Percentiles rank a stretch among this genome's conserved stretches.
Conservation (phyloP, 2,329 filamentous ascomycete species). For the Claviceps arundinis region DNA sequence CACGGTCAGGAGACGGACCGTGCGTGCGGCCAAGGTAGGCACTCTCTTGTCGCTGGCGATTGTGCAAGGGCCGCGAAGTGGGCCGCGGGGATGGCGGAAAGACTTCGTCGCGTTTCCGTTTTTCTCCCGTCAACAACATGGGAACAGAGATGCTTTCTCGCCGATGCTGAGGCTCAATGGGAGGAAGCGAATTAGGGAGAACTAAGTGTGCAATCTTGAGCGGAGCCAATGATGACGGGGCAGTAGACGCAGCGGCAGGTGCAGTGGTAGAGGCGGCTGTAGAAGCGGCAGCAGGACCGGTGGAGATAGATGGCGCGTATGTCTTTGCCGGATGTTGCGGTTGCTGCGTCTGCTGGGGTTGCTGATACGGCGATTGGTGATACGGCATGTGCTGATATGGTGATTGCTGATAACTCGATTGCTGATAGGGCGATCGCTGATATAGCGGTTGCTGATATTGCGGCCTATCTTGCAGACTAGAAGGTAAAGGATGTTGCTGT, state of each 20-base stretch:
- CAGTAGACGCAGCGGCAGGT: conserved; percentile 5
- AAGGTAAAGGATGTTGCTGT: background rate
- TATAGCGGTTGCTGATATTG: background rate
- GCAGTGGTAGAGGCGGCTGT: conserved; percentile 10
- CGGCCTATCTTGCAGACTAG: background rate
- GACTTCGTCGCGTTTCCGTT: conserved; percentile 24
- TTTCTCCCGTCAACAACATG: conserved; percentile 17
- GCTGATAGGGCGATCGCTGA: background rate
- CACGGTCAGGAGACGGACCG: conserved; percentile 16
- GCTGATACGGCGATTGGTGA: too few species aligned
- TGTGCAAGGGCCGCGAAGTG: conserved; percentile 18
- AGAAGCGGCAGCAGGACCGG: conserved; percentile 4
- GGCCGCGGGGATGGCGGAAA: conserved; percentile 14
- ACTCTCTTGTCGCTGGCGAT: conserved; percentile 25
- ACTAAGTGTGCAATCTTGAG: conserved; percentile 24
- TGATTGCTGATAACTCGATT: too few species aligned
- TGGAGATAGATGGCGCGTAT: conserved; percentile 1
- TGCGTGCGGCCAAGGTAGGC: conserved; percentile 13
- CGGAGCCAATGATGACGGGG: conserved; percentile 19
- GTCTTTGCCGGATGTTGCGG: background rate
- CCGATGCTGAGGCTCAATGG: conserved; percentile 21
- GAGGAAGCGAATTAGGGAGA: conserved; percentile 16
- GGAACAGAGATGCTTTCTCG: conserved; percentile 11
- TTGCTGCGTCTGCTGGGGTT: background rate
- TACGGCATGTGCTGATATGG: too few species aligned